Evolutionary conservation across 352 stramenopile species (phyloP), one percentile per base, ranked within the genome.

Genomic region (Pythium periplocum): DNA sequence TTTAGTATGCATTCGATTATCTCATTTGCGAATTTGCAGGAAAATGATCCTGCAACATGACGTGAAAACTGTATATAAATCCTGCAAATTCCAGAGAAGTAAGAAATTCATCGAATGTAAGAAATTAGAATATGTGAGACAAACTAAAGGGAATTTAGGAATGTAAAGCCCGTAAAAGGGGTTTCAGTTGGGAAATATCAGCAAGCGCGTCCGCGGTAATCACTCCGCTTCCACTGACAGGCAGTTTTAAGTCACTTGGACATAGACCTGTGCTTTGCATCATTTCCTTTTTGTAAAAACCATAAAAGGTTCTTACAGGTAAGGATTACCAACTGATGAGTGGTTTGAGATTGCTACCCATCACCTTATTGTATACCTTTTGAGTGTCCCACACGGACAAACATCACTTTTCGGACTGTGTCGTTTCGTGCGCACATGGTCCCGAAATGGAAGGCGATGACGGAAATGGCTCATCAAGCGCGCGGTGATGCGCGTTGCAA

Each of bases 281-380:
- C 74, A 87, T 85, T 73, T 83, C 77, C 73, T 86, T 80, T 85
- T 85, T 87, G 77, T 87, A 87, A 79, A 63, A 75, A 65, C 48
- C 61, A 37, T 38, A 64, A 61, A 56, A 66, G 59, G 64, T 66
- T 76, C 55, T 63, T 87, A 87, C 77, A 85, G 72, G 72, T 87
- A 87, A 85, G 74, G 77, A 85, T 87, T 87, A 86, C 75, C 72
- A 86, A 86, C 71, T 83, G 75, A 86, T 86, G 73, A 86, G 73
- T 84, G 59, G 1, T 61, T 79, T 75, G 60, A 26, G 7, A 44
- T 35, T 55, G 45, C 1, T 6, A 8, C 36, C 10, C 37, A 53
- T 35, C 48, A 10, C 49, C 39, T 35, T 30, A n/a, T 32, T 6
- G 3, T n/a, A 36, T 63, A 57, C 46, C 38, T 12, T 43, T n/a